Evolutionary conservation across 345 rosid genomes (phyloP), one percentile per base, ranked within the genome.

Genomic region (Carallia pectinifolia): DNA sequence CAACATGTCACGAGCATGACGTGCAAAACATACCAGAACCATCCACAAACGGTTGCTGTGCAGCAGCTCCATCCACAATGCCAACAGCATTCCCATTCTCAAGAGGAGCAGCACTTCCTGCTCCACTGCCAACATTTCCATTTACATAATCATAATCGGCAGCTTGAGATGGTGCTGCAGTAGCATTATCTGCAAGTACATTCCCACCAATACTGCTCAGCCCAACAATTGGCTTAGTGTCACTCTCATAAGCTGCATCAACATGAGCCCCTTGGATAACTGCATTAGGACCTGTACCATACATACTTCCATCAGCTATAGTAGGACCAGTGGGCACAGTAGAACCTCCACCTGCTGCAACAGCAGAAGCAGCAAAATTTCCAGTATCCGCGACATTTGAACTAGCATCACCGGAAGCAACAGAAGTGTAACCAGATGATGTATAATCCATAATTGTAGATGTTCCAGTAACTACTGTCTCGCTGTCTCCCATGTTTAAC

Each of bases 61-160:
- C 71, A 62, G 82, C 81, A 67, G 78, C 72, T 58, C 71, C 90
- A 68, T 77, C 76, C 30, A 59, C 77, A 40, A 66, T 62, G 61
- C 83, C 86, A 18, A 76, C 74, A 61, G 81, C 79, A 77, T 52
- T 80, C 53, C 94, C 97, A 78, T 89, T 95, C 81, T 88, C 96
- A 53, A 65, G 79, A 6, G 84, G 74, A 17, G 65, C 33, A 1
- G 19, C 73, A 75, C 58, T 65, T 71, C 75, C 85, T 4, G 74
- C 74, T 69, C 74, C 86, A 69, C 69, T 58, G 58, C 59, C 75
- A 53, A 66, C 71, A 76, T 70, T 84, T 10, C 97, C 97, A 77
- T 94, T 91, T 38, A 83, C 74, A 71, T 85, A 76, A 75, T 69
- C 74, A 70, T 80, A 79, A 75, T 58, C 76, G 58, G 69, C 69